Evolutionary conservation across 495 filamentous ascomycete genomes (phyloP), one percentile per base, ranked within the genome.

Genomic region (Neurospora discreta): DNA sequence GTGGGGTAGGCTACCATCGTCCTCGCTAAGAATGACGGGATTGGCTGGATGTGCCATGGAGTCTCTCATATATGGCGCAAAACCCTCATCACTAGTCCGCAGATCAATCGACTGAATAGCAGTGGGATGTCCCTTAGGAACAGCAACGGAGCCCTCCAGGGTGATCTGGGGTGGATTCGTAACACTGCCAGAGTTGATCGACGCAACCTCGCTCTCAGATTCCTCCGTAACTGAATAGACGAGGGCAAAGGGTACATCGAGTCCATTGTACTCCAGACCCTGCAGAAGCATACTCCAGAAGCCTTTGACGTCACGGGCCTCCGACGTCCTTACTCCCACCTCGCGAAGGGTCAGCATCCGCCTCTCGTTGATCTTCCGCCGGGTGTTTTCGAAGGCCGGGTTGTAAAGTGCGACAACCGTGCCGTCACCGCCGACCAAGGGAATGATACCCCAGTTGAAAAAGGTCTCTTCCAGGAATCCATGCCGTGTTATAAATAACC

Each of bases 371-470:
- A 91, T 84, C 76, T 88, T 90, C 39, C 88, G 83, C 43, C 88
- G 77, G 3, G 89, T 91, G 74, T 90, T 90, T 69, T 91, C 89
- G 72, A 91, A 91, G 0, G 88, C 87, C 23, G 89, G 89, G 74
- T 91, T 91, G 73, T 89, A 91, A 1, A 91, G 77, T n/a, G 88
- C 89, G n/a, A 87, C 83, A 30, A 90, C 87, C 9, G 81, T 81
- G 2, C 89, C 89, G 73, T 90, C 86, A 16, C 79, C 81, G 2
- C 89, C 89, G n/a, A 91, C 84, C 65, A 91, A 78, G 13, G 89
- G 89, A 13, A 91, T 88, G 69, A 91, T 86, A 1, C 86, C 87
- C 89, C 89, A 91, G 70, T 86, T 87, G 78, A 91, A 91, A 75
- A 88, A 91, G 0, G 88, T 86, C 77, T 93, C 90, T 78, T 93